Percentiles rank a stretch among this genome's conserved stretches.
Conservation (phyloP, 192 early-diverging fungal genomes). For the Polychytrium aggregatum region DNA sequence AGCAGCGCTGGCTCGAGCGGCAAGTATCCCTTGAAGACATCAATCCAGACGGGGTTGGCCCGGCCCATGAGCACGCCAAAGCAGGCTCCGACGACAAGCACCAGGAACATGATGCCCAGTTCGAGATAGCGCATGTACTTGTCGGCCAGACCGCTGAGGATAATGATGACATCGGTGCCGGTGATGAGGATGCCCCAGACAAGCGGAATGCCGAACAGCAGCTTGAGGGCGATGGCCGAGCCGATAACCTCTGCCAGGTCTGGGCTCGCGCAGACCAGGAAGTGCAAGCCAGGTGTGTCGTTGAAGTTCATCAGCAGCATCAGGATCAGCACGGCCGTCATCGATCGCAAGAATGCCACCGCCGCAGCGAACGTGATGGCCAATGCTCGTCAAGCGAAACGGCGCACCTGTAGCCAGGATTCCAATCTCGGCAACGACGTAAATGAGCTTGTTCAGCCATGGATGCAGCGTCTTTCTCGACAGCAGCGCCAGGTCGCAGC, state of each 20-base stretch:
- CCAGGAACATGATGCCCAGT: constrained; percentile 47
- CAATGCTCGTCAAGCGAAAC: too few relatives aligned
- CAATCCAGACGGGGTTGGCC: constrained; percentile 36
- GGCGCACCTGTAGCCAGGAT: constrained; percentile 61
- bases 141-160: constrained; percentile 40
- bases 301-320: too few relatives aligned
- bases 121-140: constrained; percentile 52
- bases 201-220: constrained; percentile 55
- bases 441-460: constrained; percentile 49
- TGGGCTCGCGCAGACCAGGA: too few relatives aligned
- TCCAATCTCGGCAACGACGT: constrained; percentile 56
- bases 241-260: constrained; percentile 73
- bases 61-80: constrained; percentile 50
- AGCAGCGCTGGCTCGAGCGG: constrained; percentile 43
- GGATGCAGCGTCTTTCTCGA: constrained; percentile 47
- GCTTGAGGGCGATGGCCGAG: constrained; percentile 63
- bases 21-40: constrained; percentile 54
- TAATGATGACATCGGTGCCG: constrained; percentile 51
- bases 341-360: too few relatives aligned
- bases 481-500: constrained; percentile 56
- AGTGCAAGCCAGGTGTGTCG: too few relatives aligned
- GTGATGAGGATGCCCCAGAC: constrained; percentile 60
- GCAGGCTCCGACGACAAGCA: constrained; percentile 46
- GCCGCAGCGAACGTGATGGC: too few relatives aligned
- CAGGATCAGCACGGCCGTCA: too few relatives aligned